Conservation (phyloP, 495 filamentous ascomycete species). For the Penicillium taxi region DNA sequence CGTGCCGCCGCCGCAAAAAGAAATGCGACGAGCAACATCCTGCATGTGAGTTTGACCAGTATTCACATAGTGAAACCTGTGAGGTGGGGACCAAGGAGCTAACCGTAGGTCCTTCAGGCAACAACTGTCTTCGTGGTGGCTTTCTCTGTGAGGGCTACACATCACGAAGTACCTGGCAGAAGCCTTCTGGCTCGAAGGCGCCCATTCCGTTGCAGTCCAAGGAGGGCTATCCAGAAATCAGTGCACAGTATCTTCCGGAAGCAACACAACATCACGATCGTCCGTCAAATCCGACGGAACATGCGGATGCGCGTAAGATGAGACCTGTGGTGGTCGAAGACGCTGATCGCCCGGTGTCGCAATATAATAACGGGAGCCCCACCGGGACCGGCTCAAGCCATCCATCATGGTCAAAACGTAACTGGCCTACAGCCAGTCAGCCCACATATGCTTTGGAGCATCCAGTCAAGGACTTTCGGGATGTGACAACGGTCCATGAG, state of each 20-base stretch:
- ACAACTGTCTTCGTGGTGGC: constrained; percentile 85
- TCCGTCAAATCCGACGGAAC: constrained; percentile 28
- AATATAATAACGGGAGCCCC: constrained; percentile 35
- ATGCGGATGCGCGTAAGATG: constrained; percentile 32
- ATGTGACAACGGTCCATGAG: constrained; percentile 39
- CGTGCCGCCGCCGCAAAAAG: constrained; percentile 91
- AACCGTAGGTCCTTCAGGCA: constrained; percentile 46
- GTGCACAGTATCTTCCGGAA: constrained; percentile 41
- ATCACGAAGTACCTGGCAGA: constrained; percentile 64
- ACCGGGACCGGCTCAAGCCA: constrained; percentile 27
- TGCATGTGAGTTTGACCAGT: constrained; percentile 56
- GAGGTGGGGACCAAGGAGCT: no score
- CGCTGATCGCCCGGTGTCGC: constrained; percentile 27
- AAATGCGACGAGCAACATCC: constrained; percentile 97
- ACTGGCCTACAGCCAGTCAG: constrained; percentile 28
- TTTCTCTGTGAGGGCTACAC: constrained; percentile 95
- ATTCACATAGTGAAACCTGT: no score
- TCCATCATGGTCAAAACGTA: constrained; percentile 36
- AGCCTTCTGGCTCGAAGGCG: constrained; percentile 49
- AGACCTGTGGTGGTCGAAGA: constrained; percentile 41
- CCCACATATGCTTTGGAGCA: constrained; percentile 32
- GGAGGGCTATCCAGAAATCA: constrained; percentile 55
- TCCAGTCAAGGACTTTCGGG: constrained; percentile 34
- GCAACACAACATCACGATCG: constrained; percentile 39
- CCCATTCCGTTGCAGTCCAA: constrained; percentile 82